Evolutionary conservation across 164 flowering plant species (phyloP), one percentile per base, ranked within the genome.

Genomic region (Santalum album): DNA sequence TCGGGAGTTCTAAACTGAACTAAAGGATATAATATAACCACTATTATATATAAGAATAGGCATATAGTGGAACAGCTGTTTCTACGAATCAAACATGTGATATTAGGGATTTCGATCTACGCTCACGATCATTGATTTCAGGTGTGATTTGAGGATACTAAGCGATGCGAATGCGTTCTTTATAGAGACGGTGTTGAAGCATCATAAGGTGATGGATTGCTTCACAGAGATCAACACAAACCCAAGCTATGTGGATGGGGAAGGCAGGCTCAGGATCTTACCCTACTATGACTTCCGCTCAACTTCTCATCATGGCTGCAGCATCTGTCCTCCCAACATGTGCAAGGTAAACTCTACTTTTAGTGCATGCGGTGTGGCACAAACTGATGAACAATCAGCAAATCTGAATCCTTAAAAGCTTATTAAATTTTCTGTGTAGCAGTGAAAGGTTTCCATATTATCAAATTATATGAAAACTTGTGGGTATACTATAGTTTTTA

Each of bases 241-340:
- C 20, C 60, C 52, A 46, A 46, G 44, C 39, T 21, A 25, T 56
- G 38, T 56, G n/a, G 60, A 57, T 57, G 42, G 17, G 20, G 44
- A 57, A 22, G 61, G 61, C 20, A 36, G 53, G 45, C 61, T 57
- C 19, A 57, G 61, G 19, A 57, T 57, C 34, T 57, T 49, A n/a
- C 46, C 50, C 7, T 57, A 48, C 40, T 20, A 48, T 49, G 53
- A 48, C 38, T 35, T 57, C 25, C 26, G 35, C 25, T 34, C 61
- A 20, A 19, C 52, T 34, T 47, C 61, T 27, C 61, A 57, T 45
- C 61, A 57, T 49, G 53, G 54, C 54, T 57, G 61, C 61, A 57
- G 17, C 24, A 36, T 57, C 61, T 57, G 61, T 39, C 61, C 61
- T 38, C 54, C 61, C 54, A 57, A 57, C 22, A 57, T 57, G 61